phyloP scores from a whole-genome alignment of 2,329 filamentous ascomycete species.

The Ambrosiella cleistominuta region DNA sequence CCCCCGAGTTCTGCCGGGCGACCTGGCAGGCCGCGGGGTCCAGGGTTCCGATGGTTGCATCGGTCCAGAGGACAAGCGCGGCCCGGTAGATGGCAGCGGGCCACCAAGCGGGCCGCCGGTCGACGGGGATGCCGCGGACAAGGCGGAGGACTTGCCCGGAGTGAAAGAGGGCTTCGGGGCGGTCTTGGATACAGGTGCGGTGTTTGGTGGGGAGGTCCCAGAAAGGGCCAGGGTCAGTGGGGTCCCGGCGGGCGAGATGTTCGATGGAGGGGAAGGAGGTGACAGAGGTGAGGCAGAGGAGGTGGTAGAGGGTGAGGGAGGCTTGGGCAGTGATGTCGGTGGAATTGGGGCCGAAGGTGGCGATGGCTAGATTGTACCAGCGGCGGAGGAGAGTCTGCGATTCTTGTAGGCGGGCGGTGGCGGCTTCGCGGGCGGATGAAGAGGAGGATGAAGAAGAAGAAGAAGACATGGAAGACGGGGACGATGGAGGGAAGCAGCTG shows the following conservation, averaged over 20 bases:
- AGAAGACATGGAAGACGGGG: slow-evolving; percentile 25
- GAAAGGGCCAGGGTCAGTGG: slow-evolving; percentile 30
- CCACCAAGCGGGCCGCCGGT: slow-evolving; percentile 52
- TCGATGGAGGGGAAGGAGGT: slow-evolving; percentile 53
- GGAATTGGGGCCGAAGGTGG: slow-evolving; percentile 36
- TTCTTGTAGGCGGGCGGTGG: slow-evolving; percentile 39
- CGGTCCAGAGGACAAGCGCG: slow-evolving; percentile 43
- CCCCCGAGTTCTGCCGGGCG: neutral
- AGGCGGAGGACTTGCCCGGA: slow-evolving; percentile 49
- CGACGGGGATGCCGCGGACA: slow-evolving; percentile 39
- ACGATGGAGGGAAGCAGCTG: slow-evolving; percentile 41
- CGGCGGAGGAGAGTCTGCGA: slow-evolving; percentile 44
- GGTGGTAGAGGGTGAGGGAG: slow-evolving; percentile 51
- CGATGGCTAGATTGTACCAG: slow-evolving; percentile 49
- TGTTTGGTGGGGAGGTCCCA: slow-evolving; percentile 37
- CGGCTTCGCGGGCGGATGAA: slow-evolving; percentile 26
- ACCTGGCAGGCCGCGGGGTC: neutral
- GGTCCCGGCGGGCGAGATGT: slow-evolving; percentile 43
- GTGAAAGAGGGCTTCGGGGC: slow-evolving; percentile 48
- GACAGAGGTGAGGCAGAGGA: slow-evolving; percentile 51
- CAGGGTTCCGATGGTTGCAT: slow-evolving; percentile 19
- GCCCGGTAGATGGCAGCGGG: slow-evolving; percentile 52
- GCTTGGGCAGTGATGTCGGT: slow-evolving; percentile 42
- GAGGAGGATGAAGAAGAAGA: neutral
- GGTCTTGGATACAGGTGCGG: slow-evolving; percentile 44